Evolutionary conservation across 805 yeast species (phyloP).

Genomic region (Suhomyces xylopsoci): DNA sequence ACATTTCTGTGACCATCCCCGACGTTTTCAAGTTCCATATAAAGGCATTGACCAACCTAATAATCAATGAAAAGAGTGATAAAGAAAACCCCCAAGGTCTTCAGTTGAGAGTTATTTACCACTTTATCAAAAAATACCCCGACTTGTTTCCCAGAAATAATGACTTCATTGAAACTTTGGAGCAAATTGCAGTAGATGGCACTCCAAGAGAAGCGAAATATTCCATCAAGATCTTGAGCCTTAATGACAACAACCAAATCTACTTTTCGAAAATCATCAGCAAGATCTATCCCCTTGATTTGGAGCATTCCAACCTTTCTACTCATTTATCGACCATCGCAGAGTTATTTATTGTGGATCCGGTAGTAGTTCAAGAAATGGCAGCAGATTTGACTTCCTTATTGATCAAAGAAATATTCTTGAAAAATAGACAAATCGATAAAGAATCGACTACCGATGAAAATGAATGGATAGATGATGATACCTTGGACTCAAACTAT

Average conservation of each 20-base stretch:
- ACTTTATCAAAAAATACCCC: constrained; percentile 51
- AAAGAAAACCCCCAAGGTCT: constrained; percentile 23
- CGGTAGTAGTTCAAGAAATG: constrained; percentile 47
- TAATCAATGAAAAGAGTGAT: constrained; percentile 21
- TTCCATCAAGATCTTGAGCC: constrained; percentile 55
- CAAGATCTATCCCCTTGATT: constrained; percentile 50
- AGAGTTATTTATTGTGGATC: constrained; percentile 52
- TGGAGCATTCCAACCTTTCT: constrained; percentile 37
- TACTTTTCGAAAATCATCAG: constrained; percentile 38
- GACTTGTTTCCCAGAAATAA: constrained; percentile 46
- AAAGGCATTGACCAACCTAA: constrained; percentile 42
- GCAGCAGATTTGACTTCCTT: constrained; percentile 58
- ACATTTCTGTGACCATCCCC: constrained; percentile 60
- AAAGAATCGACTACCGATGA: constrained; percentile 20
- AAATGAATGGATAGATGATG: constrained; percentile 49
- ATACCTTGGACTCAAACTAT: constrained; percentile 28
- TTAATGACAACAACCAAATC: constrained; percentile 42
- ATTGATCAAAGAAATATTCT: constrained; percentile 59
- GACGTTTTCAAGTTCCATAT: constrained; percentile 61
- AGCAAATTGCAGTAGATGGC: constrained; percentile 49
- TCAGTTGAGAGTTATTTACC: constrained; percentile 58
- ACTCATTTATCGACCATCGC: constrained; percentile 60
- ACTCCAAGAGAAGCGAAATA: constrained; percentile 61
- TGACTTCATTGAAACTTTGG: constrained; percentile 44
- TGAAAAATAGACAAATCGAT: constrained; percentile 45